These are phyloP conservation scores for Canariomyces notabilis DNA, from an alignment of 2,329 filamentous ascomycete species.

Conservation along the genomic window DNA sequence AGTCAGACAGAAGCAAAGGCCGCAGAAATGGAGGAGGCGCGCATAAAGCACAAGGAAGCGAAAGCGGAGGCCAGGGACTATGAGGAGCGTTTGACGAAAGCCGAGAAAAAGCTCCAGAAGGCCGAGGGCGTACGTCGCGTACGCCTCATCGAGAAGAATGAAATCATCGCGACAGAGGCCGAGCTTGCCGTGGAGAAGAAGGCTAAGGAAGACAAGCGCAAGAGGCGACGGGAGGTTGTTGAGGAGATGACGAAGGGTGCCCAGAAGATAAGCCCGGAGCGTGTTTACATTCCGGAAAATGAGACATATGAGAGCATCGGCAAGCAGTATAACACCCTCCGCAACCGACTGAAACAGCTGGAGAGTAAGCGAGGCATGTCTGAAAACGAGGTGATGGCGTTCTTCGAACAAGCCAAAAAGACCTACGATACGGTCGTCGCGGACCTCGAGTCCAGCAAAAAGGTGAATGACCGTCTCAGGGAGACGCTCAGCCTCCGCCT, in stretches of 20 bases:
- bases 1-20: conserved; percentile 47
- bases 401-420: conserved; percentile 36
- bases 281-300: conserved; percentile 58
- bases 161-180: conserved; percentile 14
- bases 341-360: conserved; percentile 53
- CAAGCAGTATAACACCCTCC: conserved; percentile 50
- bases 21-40: conserved; percentile 37
- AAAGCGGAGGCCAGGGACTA: conserved; percentile 35
- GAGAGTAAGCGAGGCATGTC: conserved; percentile 56
- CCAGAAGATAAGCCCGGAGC: conserved; percentile 43
- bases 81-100: conserved; percentile 49
- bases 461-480: conserved; percentile 42
- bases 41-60: conserved; percentile 31
- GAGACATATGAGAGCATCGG: conserved; percentile 57
- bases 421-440: conserved; percentile 38
- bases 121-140: conserved; percentile 46
- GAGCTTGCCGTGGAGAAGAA: conserved; percentile 33
- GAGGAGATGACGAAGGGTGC: conserved; percentile 53
- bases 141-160: conserved; percentile 45
- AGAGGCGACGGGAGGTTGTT: conserved; percentile 45
- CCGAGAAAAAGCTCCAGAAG: conserved; percentile 47
- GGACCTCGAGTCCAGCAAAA: conserved; percentile 40
- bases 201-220: conserved; percentile 42
- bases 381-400: conserved; percentile 58
- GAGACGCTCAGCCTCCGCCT: conserved; percentile 64